Conservation (phyloP, 2,329 filamentous ascomycete species). For the Cercospora sp. region DNA sequence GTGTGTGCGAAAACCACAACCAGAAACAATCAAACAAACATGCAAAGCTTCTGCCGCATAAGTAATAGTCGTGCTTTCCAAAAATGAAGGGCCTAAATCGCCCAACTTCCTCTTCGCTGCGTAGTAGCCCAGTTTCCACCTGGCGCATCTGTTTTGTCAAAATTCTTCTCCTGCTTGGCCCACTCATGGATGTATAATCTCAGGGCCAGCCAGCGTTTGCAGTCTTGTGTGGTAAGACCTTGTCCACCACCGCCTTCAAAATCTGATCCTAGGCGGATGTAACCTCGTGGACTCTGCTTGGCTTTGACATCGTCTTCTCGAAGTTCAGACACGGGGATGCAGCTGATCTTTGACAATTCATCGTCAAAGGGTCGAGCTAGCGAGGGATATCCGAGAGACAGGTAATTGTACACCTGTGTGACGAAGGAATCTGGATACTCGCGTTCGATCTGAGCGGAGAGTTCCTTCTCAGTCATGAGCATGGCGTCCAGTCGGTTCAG, state of each 20-base stretch:
- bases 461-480: slow-evolving; percentile 47
- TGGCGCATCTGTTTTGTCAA: slow-evolving; percentile 46
- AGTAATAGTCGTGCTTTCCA: background rate
- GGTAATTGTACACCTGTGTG: slow-evolving; percentile 95
- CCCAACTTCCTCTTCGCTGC: slow-evolving; percentile 54
- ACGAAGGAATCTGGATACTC: slow-evolving; percentile 85
- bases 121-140: slow-evolving; percentile 46
- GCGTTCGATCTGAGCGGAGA: slow-evolving; percentile 46
- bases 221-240: slow-evolving; percentile 50
- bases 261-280: slow-evolving; percentile 61
- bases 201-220: slow-evolving; percentile 80
- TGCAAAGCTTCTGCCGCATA: slow-evolving; percentile 1
- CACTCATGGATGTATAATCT: slow-evolving; percentile 83
- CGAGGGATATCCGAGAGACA: slow-evolving; percentile 87
- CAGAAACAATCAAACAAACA: background rate
- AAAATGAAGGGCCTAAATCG: slow-evolving; percentile 31
- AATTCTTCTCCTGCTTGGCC: slow-evolving; percentile 80
- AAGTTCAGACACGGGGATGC: slow-evolving; percentile 68
- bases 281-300: slow-evolving; percentile 63
- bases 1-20: background rate
- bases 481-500: slow-evolving; percentile 43
- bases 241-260: slow-evolving; percentile 51
- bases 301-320: slow-evolving; percentile 67
- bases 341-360: slow-evolving; percentile 79
- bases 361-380: slow-evolving; percentile 80